Percentiles rank a stretch among this genome's conserved stretches.
These are phyloP conservation scores for Leccinum subfulvum DNA, from an alignment of 1,284 basidiomycete genomes.

Conservation along the genomic window DNA sequence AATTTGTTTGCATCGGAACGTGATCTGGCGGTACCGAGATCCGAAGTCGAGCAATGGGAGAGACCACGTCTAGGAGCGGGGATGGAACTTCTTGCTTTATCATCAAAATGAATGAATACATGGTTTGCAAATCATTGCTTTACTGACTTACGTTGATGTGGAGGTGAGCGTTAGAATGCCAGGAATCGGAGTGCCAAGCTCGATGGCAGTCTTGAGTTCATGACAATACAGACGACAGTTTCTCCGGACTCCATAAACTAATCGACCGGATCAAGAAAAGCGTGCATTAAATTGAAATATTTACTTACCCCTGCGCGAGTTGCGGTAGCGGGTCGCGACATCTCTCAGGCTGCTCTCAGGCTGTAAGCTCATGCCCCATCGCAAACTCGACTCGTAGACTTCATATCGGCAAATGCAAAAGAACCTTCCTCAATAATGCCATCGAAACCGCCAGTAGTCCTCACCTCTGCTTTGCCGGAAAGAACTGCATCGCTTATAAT, in stretches of 20 bases:
- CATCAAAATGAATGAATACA: conserved; percentile 44
- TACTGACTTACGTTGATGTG: conserved; percentile 79
- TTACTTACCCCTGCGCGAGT: conserved; percentile 83
- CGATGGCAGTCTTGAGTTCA: conserved; percentile 94
- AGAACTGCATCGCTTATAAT: conserved; percentile 96
- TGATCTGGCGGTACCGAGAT: conserved; percentile 88
- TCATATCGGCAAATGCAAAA: conserved; percentile 99
- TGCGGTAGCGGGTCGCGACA: conserved; percentile 96
- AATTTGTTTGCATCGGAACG: conserved; percentile 92
- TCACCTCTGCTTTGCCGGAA: conserved; percentile 96
- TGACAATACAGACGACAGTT: conserved; percentile 95
- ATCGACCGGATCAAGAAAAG: conserved; percentile 19
- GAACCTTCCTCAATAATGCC: conserved; percentile 97
- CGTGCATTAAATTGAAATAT: conserved; percentile 2
- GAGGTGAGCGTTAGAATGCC: conserved; percentile 94
- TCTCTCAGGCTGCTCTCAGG: conserved; percentile 65
- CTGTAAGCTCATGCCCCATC: conserved; percentile 80
- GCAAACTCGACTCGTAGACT: conserved; percentile 98
- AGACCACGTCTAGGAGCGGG: conserved; percentile 91
- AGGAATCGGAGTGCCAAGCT: conserved; percentile 91
- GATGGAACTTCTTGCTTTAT: conserved; percentile 93
- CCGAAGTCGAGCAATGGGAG: conserved; percentile 77
- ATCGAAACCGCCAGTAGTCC: conserved; percentile 98
- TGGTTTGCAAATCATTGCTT: conserved; percentile 1
- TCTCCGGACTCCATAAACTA: conserved; percentile 98